Evolutionary conservation across 345 rosid genomes (phyloP).

Genomic region (Aquilaria yunnanensis): DNA sequence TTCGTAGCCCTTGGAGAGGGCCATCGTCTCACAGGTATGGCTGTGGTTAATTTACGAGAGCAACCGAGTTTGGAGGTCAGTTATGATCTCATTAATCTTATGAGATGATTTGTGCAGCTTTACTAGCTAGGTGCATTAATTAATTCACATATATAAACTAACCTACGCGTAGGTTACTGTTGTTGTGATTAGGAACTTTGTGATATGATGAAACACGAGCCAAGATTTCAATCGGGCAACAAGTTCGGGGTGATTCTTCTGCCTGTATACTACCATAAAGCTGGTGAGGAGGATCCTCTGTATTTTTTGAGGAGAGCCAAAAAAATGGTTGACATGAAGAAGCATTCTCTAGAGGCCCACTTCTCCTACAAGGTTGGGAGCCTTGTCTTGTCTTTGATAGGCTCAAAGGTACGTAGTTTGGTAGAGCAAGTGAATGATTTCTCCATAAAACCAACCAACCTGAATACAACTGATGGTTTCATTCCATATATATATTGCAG

Average conservation of each 20-base stretch:
- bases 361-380: constrained; percentile 37
- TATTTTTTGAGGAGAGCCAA: constrained; percentile 41
- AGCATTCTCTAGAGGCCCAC: constrained; percentile 38
- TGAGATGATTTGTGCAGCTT: too few species aligned
- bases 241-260: constrained; percentile 44
- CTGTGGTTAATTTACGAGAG: constrained; percentile 53
- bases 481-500: constrained; percentile 15
- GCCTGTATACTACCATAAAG: constrained; percentile 33
- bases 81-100: background rate
- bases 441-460: too few species aligned
- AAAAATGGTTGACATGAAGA: constrained; percentile 44
- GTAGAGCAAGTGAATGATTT: too few species aligned
- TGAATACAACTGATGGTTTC: too few species aligned
- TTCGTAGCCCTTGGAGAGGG: constrained; percentile 32
- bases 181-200: constrained; percentile 26
- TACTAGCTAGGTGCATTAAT: too few species aligned
- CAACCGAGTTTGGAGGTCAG: constrained; percentile 37
- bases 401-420: constrained; percentile 32
- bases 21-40: constrained; percentile 38
- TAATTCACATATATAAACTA: too few species aligned
- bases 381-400: constrained; percentile 30
- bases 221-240: constrained; percentile 46
- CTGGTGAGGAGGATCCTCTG: constrained; percentile 21
- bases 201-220: constrained; percentile 24
- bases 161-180: too few species aligned